Evolutionary conservation across 371 early-diverging fungal species (phyloP), one percentile per base, ranked within the genome.

Genomic region (Mucor mucedo): DNA sequence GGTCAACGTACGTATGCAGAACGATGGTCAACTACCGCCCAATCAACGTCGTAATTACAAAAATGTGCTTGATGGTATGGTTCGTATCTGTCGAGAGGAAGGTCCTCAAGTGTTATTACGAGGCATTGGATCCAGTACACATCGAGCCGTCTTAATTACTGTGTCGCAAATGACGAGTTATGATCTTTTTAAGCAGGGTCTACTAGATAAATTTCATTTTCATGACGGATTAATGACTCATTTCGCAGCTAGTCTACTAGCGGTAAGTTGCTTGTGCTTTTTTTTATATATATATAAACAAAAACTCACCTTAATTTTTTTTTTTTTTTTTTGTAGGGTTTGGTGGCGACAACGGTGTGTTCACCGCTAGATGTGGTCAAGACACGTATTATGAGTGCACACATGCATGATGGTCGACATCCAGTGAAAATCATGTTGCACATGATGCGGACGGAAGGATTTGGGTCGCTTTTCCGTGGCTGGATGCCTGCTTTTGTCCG

Each of bases 281-380:
- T 21, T 21, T 21, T 21, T 21, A n/a, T n/a, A n/a, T n/a, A n/a
- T 21, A 21, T 21, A 21, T 21, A 21, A 21, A 21, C 21, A n/a
- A n/a, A n/a, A n/a, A n/a, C n/a, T n/a, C n/a, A n/a, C n/a, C n/a
- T n/a, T n/a, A n/a, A n/a, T n/a, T n/a, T n/a, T 60, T 28, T 55
- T 10, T 38, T 42, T 61, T 35, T 6, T 54, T 54, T 7, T 35
- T 5, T 58, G 30, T 70, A 87, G 87, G 95, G 93, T 35, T 80
- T 96, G 28, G 89, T 95, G 9, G 93, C 95, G 3, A 96, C 97
- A 0, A 95, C 97, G 2, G 87, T 87, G 0, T 91, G 91, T 53
- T 89, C 93, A 6, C 94, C 95, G 16, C 75, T 93, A 42, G 97
- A 96, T 77, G 95, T 96, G 10, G 82, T 94, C 52, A 96, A 96